Evolutionary conservation across 2,329 filamentous ascomycete species (phyloP), one percentile per base, ranked within the genome.

Genomic region (Colletotrichum sp.): DNA sequence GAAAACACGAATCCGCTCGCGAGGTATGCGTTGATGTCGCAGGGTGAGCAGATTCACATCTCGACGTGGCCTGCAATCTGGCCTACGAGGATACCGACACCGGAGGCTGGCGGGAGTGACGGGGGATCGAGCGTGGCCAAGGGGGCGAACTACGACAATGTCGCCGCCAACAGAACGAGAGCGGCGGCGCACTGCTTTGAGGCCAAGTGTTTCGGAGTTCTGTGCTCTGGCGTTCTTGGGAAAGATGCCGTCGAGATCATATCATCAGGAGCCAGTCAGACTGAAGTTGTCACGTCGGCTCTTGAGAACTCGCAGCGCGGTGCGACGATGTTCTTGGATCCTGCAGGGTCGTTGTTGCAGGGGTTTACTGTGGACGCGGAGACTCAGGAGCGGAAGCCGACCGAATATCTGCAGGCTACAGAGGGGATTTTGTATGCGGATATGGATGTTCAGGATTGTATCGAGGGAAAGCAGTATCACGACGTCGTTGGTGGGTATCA

Each of bases 1-100:
- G 90, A 91, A 79, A 91, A 91, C 64, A 91, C 89, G 1, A 91
- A 91, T 74, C 89, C 89, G 0, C 79, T 91, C 1, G 89, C 89
- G 2, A 80, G 88, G 16, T 91, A 88, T 76, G 77, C 85, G 1
- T 79, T 91, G 3, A 90, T 90, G 83, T 86, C 89, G 0, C 89
- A 91, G 75, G 88, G 87, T 2, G 89, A 91, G 77, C 87, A 91
- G 74, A 79, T 91, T 14, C 89, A 91, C 78, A 87, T 91, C 24
- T 89, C 87, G 1, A 87, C 86, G 0, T 91, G 89, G 89, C 90
- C 90, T 4, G 85, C 88, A 0, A 83, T 89, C 2, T 91, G 89
- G 89, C 89, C 89, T 4, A 91, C 88, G 1, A 80, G 85, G 10
- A 71, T 80, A 7, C 72, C 79, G 13, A 56, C 13, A 16, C 56